Conservation (phyloP, 352 stramenopile genomes). For the Phytophthora constricta region DNA sequence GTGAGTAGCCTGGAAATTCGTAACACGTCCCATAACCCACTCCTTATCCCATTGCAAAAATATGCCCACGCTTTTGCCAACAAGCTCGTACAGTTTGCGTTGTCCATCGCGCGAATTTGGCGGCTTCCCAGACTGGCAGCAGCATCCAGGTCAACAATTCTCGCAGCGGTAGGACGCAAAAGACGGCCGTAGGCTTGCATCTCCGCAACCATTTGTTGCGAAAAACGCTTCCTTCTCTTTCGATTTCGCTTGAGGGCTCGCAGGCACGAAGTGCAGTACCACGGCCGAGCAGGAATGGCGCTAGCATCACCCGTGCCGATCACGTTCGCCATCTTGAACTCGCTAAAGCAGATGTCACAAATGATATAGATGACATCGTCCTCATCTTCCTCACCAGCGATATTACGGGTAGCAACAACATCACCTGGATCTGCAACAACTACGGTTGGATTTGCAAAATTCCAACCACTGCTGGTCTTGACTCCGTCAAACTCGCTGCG, state of each 20-base stretch:
- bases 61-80: conserved; percentile 72
- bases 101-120: conserved; percentile 57
- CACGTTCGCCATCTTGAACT: conserved; percentile 77
- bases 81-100: conserved; percentile 58
- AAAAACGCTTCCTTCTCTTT: conserved; percentile 82
- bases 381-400: conserved; percentile 47
- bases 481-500: conserved; percentile 28
- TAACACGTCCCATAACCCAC: conserved; percentile 76
- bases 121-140: conserved; percentile 51
- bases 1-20: conserved; percentile 63
- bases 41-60: conserved; percentile 81
- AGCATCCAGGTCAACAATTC: conserved; percentile 58
- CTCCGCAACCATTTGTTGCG: conserved; percentile 86
- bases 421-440: conserved; percentile 58
- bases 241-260: conserved; percentile 75
- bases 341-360: conserved; percentile 79
- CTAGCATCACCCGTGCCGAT: conserved; percentile 45
- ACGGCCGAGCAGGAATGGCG: conserved; percentile 61
- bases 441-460: conserved; percentile 30
- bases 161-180: conserved; percentile 68
- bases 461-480: conserved; percentile 30
- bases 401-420: conserved; percentile 20
- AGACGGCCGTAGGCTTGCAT: conserved; percentile 82
- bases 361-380: conserved; percentile 61
- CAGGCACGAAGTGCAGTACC: conserved; percentile 75